Evolutionary conservation across 2,329 filamentous ascomycete genomes (phyloP).

Genomic region (Ceratocystis colombiana): DNA sequence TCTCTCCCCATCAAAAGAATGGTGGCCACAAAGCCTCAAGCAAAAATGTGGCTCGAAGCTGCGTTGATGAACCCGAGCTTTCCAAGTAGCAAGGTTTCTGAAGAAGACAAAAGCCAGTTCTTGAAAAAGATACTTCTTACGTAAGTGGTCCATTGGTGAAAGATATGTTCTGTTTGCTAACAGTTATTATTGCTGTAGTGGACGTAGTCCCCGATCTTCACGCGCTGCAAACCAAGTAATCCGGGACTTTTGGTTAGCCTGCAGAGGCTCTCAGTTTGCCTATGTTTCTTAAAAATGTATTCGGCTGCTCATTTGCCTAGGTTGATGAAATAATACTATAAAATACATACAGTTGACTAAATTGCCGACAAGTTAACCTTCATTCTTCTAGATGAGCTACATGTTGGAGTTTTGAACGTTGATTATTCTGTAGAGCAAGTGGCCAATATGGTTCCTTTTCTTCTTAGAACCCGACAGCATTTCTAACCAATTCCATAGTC

Average conservation of each 20-base stretch:
- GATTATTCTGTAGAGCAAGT: too few relatives aligned
- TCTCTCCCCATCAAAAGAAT: slow-evolving; percentile 62
- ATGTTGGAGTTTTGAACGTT: too few relatives aligned
- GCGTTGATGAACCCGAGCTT: slow-evolving; percentile 48
- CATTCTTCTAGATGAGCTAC: too few relatives aligned
- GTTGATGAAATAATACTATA: too few relatives aligned
- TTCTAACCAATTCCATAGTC: slow-evolving; percentile 46
- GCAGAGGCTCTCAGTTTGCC: slow-evolving; percentile 51
- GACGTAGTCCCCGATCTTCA: slow-evolving; percentile 56
- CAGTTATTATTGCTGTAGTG: slow-evolving; percentile 33
- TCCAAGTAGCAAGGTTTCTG: slow-evolving; percentile 48
- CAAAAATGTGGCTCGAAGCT: slow-evolving; percentile 53
- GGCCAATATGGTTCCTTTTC: background rate
- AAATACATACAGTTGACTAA: too few relatives aligned
- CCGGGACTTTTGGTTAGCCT: slow-evolving; percentile 62
- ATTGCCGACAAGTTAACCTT: too few relatives aligned
- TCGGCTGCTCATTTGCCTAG: background rate
- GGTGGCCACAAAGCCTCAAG: slow-evolving; percentile 44
- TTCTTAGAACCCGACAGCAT: slow-evolving; percentile 41
- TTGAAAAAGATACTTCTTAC: slow-evolving; percentile 51
- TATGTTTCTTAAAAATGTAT: slow-evolving; percentile 18
- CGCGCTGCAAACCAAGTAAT: slow-evolving; percentile 56
- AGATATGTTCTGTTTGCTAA: too few relatives aligned
- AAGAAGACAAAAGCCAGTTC: slow-evolving; percentile 52
- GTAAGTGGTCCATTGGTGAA: background rate